Base-by-base conservation (phyloP, 208 protist genomes). In the Novymonas esmeraldas region DNA sequence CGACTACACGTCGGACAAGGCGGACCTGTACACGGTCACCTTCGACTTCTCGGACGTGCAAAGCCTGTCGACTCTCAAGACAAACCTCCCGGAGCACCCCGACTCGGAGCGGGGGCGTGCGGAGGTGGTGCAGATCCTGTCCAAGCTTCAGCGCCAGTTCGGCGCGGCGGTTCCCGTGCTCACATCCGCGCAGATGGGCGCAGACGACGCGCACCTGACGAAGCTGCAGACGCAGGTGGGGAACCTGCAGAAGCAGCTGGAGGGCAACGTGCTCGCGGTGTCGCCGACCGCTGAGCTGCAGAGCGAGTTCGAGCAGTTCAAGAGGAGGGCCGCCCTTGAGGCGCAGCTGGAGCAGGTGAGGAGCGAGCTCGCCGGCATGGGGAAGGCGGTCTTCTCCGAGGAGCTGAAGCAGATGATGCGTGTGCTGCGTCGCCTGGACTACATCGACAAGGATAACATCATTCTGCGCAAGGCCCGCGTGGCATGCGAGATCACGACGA, bases 401-500 rank as follows among this genome's bases (percentile, higher is more conserved):
- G 94, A 99, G 65, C 82, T 99, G 44, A 96, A 95, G 77, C 70
- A 90, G 63, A 98, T 98, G 90, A 98, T 98, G 85, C 93, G 98
- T 72, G 98, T 99, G 28, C 85, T 99, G 41, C 83, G 96, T 14
- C 90, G 95, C 26, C 76, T 99, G 14, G 97, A 98, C 65, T 99
- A 98, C 85, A 98, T 98, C 55, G 94, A 98, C 50, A 89, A 92
- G 61, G 97, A 99, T 34, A 97, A 99, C 81, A 98, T 99, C 9
- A 98, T 99, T 46, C 81, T 96, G 13, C 70, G 97, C 11, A 99
- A 99, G 81, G 98, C 98, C 10, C 89, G 97, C 33, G 97, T 99
- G 26, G 98, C 98, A 24, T 98, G 97, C 60, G 98, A 99, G 77
- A 99, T 99, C 44, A 99, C 91, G 28, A 95, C 98, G 1, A 97